phyloP scores from a whole-genome alignment of 2,329 filamentous ascomycete species.

The Venturiaceae sp. region DNA sequence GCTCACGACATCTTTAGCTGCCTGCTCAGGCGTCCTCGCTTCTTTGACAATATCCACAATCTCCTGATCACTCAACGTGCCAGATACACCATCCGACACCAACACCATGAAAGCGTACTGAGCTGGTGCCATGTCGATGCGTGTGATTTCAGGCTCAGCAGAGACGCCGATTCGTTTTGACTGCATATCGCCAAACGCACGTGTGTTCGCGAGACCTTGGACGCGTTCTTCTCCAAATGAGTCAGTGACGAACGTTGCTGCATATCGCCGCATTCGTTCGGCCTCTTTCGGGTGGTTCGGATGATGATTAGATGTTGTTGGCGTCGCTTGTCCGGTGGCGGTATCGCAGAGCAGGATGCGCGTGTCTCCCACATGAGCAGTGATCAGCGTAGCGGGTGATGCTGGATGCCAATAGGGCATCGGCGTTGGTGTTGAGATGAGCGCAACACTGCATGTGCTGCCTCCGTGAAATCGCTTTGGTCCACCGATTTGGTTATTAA shows the following conservation, averaged over 20 bases:
- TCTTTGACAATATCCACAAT: constrained; percentile 95
- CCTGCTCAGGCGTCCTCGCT: constrained; percentile 81
- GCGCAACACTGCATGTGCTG: constrained; percentile 78
- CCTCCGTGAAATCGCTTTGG: constrained; percentile 79
- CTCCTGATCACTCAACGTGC: constrained; percentile 81
- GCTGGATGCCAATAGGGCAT: constrained; percentile 93
- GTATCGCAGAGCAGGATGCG: constrained; percentile 85
- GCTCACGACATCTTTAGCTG: constrained; percentile 64
- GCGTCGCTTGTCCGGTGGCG: constrained; percentile 65
- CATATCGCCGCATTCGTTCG: constrained; percentile 73
- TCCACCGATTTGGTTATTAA: constrained; percentile 55
- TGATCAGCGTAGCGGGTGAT: constrained; percentile 71
- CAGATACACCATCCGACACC: constrained; percentile 80
- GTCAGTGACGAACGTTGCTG: constrained; percentile 81
- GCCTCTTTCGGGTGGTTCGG: constrained; percentile 80
- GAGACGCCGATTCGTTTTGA: constrained; percentile 90
- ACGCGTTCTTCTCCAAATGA: constrained; percentile 97
- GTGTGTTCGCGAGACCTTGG: constrained; percentile 83
- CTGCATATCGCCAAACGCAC: constrained; percentile 85
- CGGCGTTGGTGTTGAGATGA: constrained; percentile 86
- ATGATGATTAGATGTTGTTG: constrained; percentile 85
- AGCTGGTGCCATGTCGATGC: constrained; percentile 68
- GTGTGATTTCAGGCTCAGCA: constrained; percentile 81
- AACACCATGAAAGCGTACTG: constrained; percentile 87
- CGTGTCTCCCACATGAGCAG: constrained; percentile 90